Percentiles rank a stretch among this genome's conserved stretches.
phyloP scores from a whole-genome alignment of 371 early-diverging fungal species.

The Mortierella sp. region DNA sequence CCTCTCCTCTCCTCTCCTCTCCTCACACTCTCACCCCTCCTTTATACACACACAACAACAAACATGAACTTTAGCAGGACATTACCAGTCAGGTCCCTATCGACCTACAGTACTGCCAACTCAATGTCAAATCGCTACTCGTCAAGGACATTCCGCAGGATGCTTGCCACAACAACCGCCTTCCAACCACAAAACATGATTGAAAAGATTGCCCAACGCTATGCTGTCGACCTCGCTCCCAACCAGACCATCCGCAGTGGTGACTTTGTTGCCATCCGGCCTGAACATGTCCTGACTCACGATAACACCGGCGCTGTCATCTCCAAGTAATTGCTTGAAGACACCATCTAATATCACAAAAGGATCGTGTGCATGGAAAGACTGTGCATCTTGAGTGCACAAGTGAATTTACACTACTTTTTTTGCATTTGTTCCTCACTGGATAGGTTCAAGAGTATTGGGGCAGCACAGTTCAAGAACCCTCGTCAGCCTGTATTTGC shows the following conservation, averaged over 20 bases:
- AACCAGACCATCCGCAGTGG: conserved; percentile 85
- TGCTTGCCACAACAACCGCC: conserved; percentile 45
- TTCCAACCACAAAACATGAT: conserved; percentile 82
- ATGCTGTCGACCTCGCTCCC: conserved; percentile 80
- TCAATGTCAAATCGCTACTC: conserved; percentile 5
- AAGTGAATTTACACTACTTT: not conserved
- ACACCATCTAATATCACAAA: too few species aligned
- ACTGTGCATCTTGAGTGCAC: too few species aligned
- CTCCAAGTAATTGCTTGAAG: conserved; percentile 73
- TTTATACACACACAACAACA: not conserved
- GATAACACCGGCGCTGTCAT: conserved; percentile 98
- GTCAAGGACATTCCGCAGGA: conserved; percentile 24
- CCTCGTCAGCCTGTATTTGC: conserved; percentile 94
- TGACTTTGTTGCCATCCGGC: conserved; percentile 93
- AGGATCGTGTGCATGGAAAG: too few species aligned
- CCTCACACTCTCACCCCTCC: not conserved
- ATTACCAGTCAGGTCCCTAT: conserved; percentile 1
- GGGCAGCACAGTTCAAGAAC: conserved; percentile 83
- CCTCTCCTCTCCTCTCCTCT: not conserved
- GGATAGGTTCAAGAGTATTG: conserved; percentile 89
- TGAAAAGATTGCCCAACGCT: conserved; percentile 94
- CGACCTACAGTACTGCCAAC: conserved; percentile 1
- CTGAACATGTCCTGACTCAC: conserved; percentile 94
- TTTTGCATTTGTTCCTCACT: conserved; percentile 8
- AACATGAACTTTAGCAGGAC: conserved; percentile 10